Evolutionary conservation across 2,329 filamentous ascomycete genomes (phyloP).

Genomic region (Paraphoma chrysanthemicola): DNA sequence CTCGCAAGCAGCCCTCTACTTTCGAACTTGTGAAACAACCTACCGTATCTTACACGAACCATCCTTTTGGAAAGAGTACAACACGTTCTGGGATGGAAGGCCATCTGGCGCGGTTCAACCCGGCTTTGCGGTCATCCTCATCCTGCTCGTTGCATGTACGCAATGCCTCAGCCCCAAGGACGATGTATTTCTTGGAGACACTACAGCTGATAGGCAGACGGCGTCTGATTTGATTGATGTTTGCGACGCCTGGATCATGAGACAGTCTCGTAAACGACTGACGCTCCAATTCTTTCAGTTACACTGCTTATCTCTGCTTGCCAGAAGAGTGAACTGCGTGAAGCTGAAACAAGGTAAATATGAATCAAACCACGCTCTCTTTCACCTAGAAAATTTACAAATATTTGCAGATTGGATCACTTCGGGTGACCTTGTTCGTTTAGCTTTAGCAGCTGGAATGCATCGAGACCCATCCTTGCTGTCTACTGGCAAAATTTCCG

Average conservation of each 20-base stretch:
- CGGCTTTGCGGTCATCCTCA: slow-evolving; percentile 49
- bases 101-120: slow-evolving; percentile 29
- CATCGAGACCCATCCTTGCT: slow-evolving; percentile 56
- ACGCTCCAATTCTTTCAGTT: slow-evolving; percentile 59
- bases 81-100: slow-evolving; percentile 52
- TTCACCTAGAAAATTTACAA: not conserved
- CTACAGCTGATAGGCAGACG: slow-evolving; percentile 49
- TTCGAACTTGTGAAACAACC: slow-evolving; percentile 58
- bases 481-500: slow-evolving; percentile 38
- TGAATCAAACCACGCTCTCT: not conserved
- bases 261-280: slow-evolving; percentile 61
- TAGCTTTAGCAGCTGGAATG: slow-evolving; percentile 61
- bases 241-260: slow-evolving; percentile 51
- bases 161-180: slow-evolving; percentile 43
- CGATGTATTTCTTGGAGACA: slow-evolving; percentile 53
- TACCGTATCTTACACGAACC: slow-evolving; percentile 63
- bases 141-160: slow-evolving; percentile 49
- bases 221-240: slow-evolving; percentile 48
- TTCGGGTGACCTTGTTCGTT: slow-evolving; percentile 58
- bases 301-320: slow-evolving; percentile 58
- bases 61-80: slow-evolving; percentile 60
- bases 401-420: slow-evolving; percentile 53
- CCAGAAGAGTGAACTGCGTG: slow-evolving; percentile 59
- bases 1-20: slow-evolving; percentile 55
- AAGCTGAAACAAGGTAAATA: slow-evolving; percentile 55